A percentile compares a stretch with the other conserved stretches of the same genome.
Conservation (phyloP, 371 early-diverging fungal genomes). For the Lichtheimia corymbifera region DNA sequence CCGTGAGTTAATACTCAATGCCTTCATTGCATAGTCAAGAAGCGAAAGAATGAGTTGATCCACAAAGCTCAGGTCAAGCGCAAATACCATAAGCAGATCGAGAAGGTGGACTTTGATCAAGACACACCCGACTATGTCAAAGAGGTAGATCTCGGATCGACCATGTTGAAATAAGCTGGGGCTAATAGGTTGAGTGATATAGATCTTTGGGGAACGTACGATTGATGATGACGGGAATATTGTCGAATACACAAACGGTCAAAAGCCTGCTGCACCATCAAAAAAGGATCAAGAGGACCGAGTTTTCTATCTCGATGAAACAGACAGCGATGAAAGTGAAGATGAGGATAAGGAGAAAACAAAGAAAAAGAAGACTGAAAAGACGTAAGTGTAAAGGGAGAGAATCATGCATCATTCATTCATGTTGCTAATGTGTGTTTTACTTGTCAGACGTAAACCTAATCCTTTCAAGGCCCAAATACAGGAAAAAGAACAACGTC, state of each 20-base stretch:
- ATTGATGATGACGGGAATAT: slow-evolving; percentile 63
- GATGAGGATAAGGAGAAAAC: slow-evolving; percentile 27
- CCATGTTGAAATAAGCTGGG: neutral
- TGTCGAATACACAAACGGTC: slow-evolving; percentile 39
- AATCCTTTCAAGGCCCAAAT: slow-evolving; percentile 65
- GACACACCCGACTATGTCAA: slow-evolving; percentile 54
- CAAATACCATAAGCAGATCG: slow-evolving; percentile 53
- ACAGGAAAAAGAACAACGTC: slow-evolving; percentile 47
- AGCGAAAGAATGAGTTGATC: slow-evolving; percentile 57
- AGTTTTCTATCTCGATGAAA: slow-evolving; percentile 32
- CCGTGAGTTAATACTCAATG: neutral
- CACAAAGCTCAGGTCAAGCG: slow-evolving; percentile 66
- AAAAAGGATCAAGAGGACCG: slow-evolving; percentile 23
- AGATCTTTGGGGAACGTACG: slow-evolving; percentile 65
- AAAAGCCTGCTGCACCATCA: neutral
- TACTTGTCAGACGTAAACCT: slow-evolving; percentile 35
- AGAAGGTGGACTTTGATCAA: slow-evolving; percentile 30
- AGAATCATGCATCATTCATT: neutral
- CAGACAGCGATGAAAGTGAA: slow-evolving; percentile 36
- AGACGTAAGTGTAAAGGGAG: slow-evolving; percentile 14
- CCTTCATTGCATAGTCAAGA: slow-evolving; percentile 37
- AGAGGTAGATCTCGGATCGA: slow-evolving; percentile 26
- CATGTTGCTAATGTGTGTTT: neutral
- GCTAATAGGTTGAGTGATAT: neutral
- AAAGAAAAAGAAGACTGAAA: slow-evolving; percentile 14